phyloP scores from a whole-genome alignment of 352 stramenopile genomes.

The Globisporangium middletonii region DNA sequence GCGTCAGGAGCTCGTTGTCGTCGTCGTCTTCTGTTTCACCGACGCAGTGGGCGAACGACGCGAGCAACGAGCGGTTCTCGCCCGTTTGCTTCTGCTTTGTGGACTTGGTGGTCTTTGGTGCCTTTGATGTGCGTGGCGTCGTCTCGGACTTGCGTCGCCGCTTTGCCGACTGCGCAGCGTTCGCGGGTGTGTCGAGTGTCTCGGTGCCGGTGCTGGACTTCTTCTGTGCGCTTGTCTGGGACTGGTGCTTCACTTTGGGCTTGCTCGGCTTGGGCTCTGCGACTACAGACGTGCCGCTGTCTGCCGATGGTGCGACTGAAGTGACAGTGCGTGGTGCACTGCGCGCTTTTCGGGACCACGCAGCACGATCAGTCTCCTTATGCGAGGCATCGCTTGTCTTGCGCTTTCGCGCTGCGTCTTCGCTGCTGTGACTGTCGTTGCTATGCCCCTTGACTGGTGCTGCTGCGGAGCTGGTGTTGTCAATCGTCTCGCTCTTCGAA shows the following conservation, averaged over 20 bases:
- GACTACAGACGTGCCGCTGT: not conserved
- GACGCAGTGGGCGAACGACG: constrained; percentile 8
- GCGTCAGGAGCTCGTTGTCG: constrained; percentile 2
- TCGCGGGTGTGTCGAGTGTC: constrained; percentile 40
- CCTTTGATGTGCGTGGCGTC: not conserved
- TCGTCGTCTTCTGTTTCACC: constrained; percentile 4
- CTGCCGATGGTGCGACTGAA: not conserved
- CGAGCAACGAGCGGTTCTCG: constrained; percentile 6
- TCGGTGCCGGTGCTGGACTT: constrained; percentile 25
- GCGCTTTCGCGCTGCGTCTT: no score
- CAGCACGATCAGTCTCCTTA: no score
- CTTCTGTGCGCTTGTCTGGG: constrained; percentile 19
- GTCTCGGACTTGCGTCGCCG: not conserved
- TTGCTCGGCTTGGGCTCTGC: no score
- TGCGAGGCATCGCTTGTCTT: no score
- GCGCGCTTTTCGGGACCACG: no score
- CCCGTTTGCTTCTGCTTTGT: not conserved
- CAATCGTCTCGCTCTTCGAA: not conserved
- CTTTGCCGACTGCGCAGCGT: constrained; percentile 31
- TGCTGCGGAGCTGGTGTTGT: not conserved
- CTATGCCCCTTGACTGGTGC: not conserved
- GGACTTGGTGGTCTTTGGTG: not conserved
- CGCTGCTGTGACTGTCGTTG: no score
- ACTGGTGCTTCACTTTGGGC: constrained; percentile 28
- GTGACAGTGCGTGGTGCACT: not conserved